Evolutionary conservation across 257 asterid genomes (phyloP).

Genomic region (Solanum tarijense): DNA sequence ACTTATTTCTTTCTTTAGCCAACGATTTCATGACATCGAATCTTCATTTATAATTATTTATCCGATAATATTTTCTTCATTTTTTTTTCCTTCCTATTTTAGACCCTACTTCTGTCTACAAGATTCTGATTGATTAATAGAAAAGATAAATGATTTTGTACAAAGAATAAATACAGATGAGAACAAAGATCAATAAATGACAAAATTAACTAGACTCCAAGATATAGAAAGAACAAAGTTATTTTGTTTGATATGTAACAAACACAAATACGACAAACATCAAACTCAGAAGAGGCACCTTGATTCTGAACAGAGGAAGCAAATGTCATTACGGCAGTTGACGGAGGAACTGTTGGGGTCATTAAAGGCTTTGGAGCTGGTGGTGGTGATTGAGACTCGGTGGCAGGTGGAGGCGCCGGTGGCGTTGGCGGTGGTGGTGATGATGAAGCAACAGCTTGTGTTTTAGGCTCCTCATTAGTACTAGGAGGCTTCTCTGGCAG

Average conservation of each 20-base stretch:
- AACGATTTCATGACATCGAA: constrained; percentile 23
- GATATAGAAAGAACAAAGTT: constrained; percentile 20
- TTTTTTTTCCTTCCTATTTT: background rate
- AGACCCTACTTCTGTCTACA: constrained; percentile 10
- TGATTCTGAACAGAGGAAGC: constrained; percentile 29
- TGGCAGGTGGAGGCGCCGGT: constrained; percentile 5
- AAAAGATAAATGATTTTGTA: constrained; percentile 1
- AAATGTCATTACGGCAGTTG: constrained; percentile 19
- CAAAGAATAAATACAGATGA: constrained; percentile 22
- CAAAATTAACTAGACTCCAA: constrained; percentile 37
- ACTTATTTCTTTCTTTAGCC: constrained; percentile 27
- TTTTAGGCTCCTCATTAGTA: constrained; percentile 27
- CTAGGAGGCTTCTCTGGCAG: constrained; percentile 21
- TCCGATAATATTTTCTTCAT: background rate
- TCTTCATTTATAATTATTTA: constrained; percentile 14
- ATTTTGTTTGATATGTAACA: constrained; percentile 11
- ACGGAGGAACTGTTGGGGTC: background rate
- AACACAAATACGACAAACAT: constrained; percentile 2
- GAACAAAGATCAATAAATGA: constrained; percentile 47
- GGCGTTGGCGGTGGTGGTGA: constrained; percentile 15
- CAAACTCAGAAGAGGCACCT: constrained; percentile 31
- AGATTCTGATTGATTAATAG: background rate
- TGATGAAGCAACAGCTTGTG: constrained; percentile 22
- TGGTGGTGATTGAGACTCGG: constrained; percentile 1
- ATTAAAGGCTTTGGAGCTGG: constrained; percentile 15